Evolutionary conservation across 2,329 filamentous ascomycete species (phyloP).

Genomic region (Zalaria obscura): DNA sequence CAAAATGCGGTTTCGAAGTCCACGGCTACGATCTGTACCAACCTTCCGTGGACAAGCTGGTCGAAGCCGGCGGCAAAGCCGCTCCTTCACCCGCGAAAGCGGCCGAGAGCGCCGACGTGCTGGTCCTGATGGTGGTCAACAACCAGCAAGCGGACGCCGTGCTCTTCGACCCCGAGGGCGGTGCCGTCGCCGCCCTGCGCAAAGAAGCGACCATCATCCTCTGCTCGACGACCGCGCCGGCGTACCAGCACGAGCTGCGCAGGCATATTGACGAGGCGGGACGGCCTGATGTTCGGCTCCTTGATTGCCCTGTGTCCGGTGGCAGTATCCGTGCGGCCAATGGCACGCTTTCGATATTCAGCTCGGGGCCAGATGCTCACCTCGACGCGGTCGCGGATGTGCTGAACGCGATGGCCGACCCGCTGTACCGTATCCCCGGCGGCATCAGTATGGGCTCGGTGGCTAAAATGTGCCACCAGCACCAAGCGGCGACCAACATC

Average conservation of each 20-base stretch:
- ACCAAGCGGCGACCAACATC: conserved; percentile 45
- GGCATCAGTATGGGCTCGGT: conserved; percentile 40
- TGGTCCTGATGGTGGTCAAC: conserved; percentile 65
- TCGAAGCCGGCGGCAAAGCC: conserved; percentile 44
- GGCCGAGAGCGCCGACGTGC: conserved; percentile 43
- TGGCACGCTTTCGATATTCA: conserved; percentile 65
- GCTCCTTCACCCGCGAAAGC: conserved; percentile 47
- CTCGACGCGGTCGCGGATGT: conserved; percentile 44
- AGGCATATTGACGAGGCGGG: conserved; percentile 40
- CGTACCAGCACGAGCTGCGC: conserved; percentile 48
- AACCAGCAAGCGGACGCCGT: conserved; percentile 53
- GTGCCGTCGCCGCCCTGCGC: conserved; percentile 40
- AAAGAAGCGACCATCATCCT: conserved; percentile 48
- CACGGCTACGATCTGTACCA: conserved; percentile 59
- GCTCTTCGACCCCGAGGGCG: conserved; percentile 43
- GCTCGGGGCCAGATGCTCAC: conserved; percentile 39
- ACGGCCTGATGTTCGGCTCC: conserved; percentile 48
- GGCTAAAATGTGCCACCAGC: conserved; percentile 44
- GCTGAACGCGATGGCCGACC: conserved; percentile 51
- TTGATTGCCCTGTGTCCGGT: conserved; percentile 62
- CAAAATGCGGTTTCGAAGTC: conserved; percentile 51
- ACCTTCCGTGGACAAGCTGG: conserved; percentile 52
- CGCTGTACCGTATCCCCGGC: conserved; percentile 42
- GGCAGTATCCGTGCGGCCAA: conserved; percentile 54
- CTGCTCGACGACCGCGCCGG: conserved; percentile 56